Evolutionary conservation across 2,329 filamentous ascomycete genomes (phyloP).

Genomic region (Claviceps fusiformis): DNA sequence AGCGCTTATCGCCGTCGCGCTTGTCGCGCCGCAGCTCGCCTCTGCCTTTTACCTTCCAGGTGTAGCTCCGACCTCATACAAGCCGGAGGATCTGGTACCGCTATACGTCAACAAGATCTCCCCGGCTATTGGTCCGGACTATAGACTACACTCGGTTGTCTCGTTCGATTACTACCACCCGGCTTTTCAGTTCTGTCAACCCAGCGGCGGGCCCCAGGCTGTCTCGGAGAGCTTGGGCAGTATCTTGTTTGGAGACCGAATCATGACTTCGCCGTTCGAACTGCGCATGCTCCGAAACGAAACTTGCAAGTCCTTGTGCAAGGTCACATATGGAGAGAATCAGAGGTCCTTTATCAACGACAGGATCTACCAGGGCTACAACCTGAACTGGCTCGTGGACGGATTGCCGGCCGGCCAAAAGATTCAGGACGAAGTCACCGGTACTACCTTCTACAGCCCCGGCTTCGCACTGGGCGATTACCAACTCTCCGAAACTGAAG

Average conservation of each 20-base stretch:
- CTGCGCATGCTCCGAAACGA: slow-evolving; percentile 78
- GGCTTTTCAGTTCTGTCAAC: slow-evolving; percentile 77
- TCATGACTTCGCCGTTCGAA: slow-evolving; percentile 91
- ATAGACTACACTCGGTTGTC: slow-evolving; percentile 79
- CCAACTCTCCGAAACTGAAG: slow-evolving; percentile 44
- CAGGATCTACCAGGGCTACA: slow-evolving; percentile 74
- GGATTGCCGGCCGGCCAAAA: slow-evolving; percentile 82
- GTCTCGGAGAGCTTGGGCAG: slow-evolving; percentile 76
- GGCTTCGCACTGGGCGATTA: slow-evolving; percentile 45
- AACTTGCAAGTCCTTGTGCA: slow-evolving; percentile 71
- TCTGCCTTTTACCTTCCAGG: slow-evolving; percentile 91
- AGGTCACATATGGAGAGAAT: slow-evolving; percentile 46
- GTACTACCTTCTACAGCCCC: slow-evolving; percentile 74
- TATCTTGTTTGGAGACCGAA: slow-evolving; percentile 93
- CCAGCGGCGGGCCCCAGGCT: slow-evolving; percentile 60
- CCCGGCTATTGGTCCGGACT: slow-evolving; percentile 66
- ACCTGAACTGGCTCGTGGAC: slow-evolving; percentile 91
- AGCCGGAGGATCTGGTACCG: slow-evolving; percentile 63
- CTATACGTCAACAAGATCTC: slow-evolving; percentile 89
- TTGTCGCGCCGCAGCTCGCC: slow-evolving; percentile 38
- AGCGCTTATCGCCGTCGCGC: slow-evolving; percentile 35
- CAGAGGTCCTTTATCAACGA: slow-evolving; percentile 69
- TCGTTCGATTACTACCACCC: slow-evolving; percentile 94
- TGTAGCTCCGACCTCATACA: slow-evolving; percentile 87
- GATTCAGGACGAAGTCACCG: slow-evolving; percentile 61